Percentiles rank a stretch among this genome's conserved stretches.
These are phyloP conservation scores for Eucalyptus marginata DNA, from an alignment of 345 rosid genomes.

Conservation along the genomic window DNA sequence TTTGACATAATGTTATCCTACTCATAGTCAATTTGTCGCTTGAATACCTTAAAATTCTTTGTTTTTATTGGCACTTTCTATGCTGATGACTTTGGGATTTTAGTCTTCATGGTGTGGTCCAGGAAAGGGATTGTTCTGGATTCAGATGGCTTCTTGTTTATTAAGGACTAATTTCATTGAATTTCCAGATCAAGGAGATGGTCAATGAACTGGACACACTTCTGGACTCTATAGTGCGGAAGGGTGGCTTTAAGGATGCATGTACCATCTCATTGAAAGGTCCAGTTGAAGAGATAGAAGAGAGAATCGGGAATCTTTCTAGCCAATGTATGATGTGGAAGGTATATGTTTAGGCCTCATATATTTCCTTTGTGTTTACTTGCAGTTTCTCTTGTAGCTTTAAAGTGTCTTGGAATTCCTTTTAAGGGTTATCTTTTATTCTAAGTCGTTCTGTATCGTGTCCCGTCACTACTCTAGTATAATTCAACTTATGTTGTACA, in stretches of 20 bases:
- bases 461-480: neutral
- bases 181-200: conserved; percentile 69
- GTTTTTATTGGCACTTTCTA: neutral
- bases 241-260: conserved; percentile 79
- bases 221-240: conserved; percentile 55
- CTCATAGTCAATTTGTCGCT: neutral
- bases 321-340: conserved; percentile 50
- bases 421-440: neutral
- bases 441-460: neutral
- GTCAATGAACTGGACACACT: conserved; percentile 64
- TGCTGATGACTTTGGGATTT: neutral
- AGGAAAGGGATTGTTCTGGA: neutral
- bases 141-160: neutral
- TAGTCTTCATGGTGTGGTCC: neutral
- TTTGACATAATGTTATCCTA: neutral
- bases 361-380: neutral
- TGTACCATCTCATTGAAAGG: conserved; percentile 49
- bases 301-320: conserved; percentile 44
- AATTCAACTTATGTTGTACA: neutral
- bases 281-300: conserved; percentile 63
- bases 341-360: conserved; percentile 22
- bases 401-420: neutral
- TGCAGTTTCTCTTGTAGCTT: neutral
- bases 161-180: neutral
- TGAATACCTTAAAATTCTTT: neutral